A percentile compares a stretch with the other conserved stretches of the same genome.
Evolutionary conservation across 495 filamentous ascomycete genomes (phyloP).

Genomic region (Ascodesmis nigricans): DNA sequence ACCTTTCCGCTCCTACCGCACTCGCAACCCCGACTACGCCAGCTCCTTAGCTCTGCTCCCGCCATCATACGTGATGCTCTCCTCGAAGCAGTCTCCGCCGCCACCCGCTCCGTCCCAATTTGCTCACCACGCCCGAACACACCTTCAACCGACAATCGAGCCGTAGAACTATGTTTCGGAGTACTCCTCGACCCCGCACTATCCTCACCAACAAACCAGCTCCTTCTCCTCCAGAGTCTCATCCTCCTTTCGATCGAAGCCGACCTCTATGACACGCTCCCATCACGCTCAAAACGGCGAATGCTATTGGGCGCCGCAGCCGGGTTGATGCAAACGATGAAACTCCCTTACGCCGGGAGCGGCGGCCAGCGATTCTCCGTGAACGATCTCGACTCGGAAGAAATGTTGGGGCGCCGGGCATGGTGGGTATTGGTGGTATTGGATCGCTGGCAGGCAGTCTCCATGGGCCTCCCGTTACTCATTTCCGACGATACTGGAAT

Average conservation of each 20-base stretch:
- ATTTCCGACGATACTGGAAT: conserved; percentile 40
- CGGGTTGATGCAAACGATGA: conserved; percentile 35
- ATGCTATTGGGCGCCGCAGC: conserved; percentile 39
- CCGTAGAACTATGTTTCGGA: too few species aligned
- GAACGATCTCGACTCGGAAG: conserved; percentile 43
- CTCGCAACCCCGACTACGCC: conserved; percentile 38
- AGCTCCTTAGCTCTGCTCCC: conserved; percentile 38
- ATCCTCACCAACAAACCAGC: too few species aligned
- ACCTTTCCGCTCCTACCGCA: conserved; percentile 52
- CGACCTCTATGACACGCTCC: too few species aligned
- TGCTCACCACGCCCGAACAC: too few species aligned
- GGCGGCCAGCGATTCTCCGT: conserved; percentile 21
- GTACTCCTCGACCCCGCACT: too few species aligned
- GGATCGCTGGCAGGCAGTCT: conserved; percentile 53
- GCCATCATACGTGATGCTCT: conserved; percentile 46
- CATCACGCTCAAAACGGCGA: conserved; percentile 27
- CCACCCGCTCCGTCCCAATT: conserved; percentile 36
- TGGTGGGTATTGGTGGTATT: conserved; percentile 58
- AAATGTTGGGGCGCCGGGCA: conserved; percentile 43
- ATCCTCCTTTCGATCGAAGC: too few species aligned
- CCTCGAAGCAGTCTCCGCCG: conserved; percentile 40
- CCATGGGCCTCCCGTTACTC: conserved; percentile 34
- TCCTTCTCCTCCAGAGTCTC: too few species aligned
- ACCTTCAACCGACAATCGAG: too few species aligned
- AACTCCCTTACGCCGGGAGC: conserved; percentile 32